Base-by-base conservation (phyloP, 495 filamentous ascomycete genomes). In the Annulohypoxylon nitens region DNA sequence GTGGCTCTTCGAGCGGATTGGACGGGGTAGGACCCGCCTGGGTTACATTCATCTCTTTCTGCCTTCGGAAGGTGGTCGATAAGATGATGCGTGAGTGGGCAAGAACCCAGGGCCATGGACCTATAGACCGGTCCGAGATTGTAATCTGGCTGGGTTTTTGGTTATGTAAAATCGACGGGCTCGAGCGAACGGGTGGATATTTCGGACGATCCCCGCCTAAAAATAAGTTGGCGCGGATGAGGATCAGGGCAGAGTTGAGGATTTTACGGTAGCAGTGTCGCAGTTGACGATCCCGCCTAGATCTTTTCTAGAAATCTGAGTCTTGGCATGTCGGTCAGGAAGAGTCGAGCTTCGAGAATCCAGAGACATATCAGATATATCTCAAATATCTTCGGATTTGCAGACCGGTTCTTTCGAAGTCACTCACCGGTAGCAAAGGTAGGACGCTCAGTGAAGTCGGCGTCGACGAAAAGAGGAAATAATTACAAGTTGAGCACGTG, bases 401-500 rank as follows among this genome's bases (percentile, higher is more conserved):
- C 2, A 47, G 43, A 14, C 14, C 12, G 12, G 12, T 43, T 43
- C 12, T 33, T 41, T 61, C 20, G 34, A 6, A 41, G 23, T 50
- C 25, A 18, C 20, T 8, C 45, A 6, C 14, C 36, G n/a, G 14
- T 47, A 47, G 30, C 5, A 14, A 30, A 61, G 20, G 23, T 34
- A 16, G 7, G 0, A 33, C 2, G 25, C 18, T 33, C 43, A 25
- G 47, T 50, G 3, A 30, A 12, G 36, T 25, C 16, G 14, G 23
- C 12, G 10, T 47, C 7, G 14, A 14, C 25, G 14, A 30, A 30
- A 30, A 30, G 30, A 30, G 5, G 30, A 30, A 26, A 11, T n/a
- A 16, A 34, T n/a, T 37, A 10, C 33, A 39, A 41, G 58, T 36
- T 14, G 50, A 62, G 66, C 75, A 77, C 75, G 75, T 77, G 75